Evolutionary conservation across 768 basidiomycete genomes (phyloP).

Genomic region (Naganishia randhawae): DNA sequence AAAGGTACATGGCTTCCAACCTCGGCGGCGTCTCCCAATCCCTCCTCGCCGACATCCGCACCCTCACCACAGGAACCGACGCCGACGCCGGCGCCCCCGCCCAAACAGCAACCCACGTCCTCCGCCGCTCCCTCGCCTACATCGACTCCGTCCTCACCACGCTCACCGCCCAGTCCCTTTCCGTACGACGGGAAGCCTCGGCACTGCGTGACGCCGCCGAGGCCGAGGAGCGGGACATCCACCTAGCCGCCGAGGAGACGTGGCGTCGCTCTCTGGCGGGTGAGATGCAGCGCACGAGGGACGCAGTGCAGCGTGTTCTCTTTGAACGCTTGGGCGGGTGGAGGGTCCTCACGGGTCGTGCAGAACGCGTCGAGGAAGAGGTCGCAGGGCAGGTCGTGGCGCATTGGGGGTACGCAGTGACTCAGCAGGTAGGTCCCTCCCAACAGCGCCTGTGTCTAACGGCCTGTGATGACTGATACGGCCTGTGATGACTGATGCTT

Average conservation of each 20-base stretch:
- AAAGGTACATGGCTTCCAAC: slow-evolving; percentile 20
- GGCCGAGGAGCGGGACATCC: slow-evolving; percentile 1
- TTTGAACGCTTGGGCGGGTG: slow-evolving; percentile 37
- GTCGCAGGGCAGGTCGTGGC: slow-evolving; percentile 30
- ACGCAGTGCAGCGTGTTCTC: slow-evolving; percentile 28
- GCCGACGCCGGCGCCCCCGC: background rate
- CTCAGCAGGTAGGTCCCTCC: slow-evolving; percentile 38
- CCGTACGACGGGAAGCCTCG: background rate
- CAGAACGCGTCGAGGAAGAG: slow-evolving; percentile 41
- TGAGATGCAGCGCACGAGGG: slow-evolving; percentile 28
- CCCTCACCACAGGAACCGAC: background rate
- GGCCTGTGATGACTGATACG: too few species aligned
- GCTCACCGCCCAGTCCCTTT: background rate
- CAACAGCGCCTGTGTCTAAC: slow-evolving; percentile 4
- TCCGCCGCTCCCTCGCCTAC: background rate
- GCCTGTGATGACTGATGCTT: background rate
- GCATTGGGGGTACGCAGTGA: slow-evolving; percentile 37
- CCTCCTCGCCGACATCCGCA: slow-evolving; percentile 12
- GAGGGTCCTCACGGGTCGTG: slow-evolving; percentile 24
- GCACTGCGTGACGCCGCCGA: background rate
- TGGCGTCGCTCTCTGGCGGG: slow-evolving; percentile 33
- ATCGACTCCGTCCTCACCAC: background rate
- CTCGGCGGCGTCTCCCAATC: slow-evolving; percentile 7
- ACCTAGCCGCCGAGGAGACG: background rate
- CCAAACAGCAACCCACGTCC: background rate